Percentiles rank a stretch among this genome's conserved stretches.
phyloP scores from a whole-genome alignment of 1,139 yeast species.

The Sugiyamaella japonica region DNA sequence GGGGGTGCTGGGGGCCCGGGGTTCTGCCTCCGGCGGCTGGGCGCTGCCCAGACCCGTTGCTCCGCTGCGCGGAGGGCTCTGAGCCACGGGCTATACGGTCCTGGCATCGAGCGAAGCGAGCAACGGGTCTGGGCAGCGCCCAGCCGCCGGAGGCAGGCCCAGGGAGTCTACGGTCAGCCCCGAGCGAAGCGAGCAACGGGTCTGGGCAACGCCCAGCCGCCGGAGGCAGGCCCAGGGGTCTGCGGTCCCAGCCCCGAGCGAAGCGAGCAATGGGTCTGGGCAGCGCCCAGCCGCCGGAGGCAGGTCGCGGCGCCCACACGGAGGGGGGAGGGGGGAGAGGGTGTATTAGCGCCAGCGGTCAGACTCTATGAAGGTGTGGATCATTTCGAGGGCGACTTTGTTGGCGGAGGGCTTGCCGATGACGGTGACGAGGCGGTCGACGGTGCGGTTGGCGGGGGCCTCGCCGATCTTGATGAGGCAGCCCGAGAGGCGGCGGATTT shows the following conservation, averaged over 20 bases:
- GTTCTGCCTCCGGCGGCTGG: background rate
- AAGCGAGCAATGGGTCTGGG: too few relatives aligned
- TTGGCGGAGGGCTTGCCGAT: conserved; percentile 69
- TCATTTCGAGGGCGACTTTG: conserved; percentile 32
- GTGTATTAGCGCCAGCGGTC: conserved; percentile 21
- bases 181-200: too few relatives aligned
- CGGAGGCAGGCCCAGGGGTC: too few relatives aligned
- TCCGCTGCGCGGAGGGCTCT: background rate
- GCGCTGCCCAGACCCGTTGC: background rate
- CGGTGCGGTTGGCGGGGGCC: conserved; percentile 31
- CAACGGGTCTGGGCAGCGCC: background rate
- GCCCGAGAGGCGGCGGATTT: conserved; percentile 71
- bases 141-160: background rate
- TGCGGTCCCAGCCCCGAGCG: too few relatives aligned
- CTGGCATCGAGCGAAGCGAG: background rate
- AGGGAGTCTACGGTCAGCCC: too few relatives aligned
- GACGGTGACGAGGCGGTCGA: conserved; percentile 59
- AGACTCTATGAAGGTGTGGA: conserved; percentile 33
- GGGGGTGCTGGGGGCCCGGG: background rate
- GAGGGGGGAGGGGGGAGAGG: too few relatives aligned
- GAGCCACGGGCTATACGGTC: background rate
- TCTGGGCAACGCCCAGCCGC: too few relatives aligned
- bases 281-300: conserved; percentile 5
- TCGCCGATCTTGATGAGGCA: conserved; percentile 53
- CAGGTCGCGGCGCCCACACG: too few relatives aligned